Percentiles rank a stretch among this genome's conserved stretches.
phyloP scores from a whole-genome alignment of 1,284 basidiomycete species.

The Vanrija pseudolonga region DNA sequence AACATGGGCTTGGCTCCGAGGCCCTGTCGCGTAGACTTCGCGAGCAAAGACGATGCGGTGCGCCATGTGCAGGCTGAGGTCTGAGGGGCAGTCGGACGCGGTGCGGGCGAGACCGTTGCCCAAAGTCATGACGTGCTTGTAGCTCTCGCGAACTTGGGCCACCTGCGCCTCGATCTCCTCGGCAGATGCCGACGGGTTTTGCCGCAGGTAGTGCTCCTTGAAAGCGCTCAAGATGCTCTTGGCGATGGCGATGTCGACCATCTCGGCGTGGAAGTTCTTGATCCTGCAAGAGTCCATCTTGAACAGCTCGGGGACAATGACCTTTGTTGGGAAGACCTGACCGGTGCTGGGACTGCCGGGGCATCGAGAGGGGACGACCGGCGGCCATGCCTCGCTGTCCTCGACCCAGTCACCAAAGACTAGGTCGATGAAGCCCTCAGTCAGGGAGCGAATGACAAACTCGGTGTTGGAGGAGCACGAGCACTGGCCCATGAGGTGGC shows the following conservation, averaged over 20 bases:
- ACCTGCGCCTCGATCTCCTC: conserved; percentile 56
- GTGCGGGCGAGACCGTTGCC: conserved; percentile 8
- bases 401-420: conserved; percentile 53
- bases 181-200: conserved; percentile 69
- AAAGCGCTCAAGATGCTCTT: conserved; percentile 60
- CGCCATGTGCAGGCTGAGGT: conserved; percentile 16
- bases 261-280: conserved; percentile 60
- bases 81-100: conserved; percentile 7
- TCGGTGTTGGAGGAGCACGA: conserved; percentile 23
- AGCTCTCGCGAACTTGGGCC: conserved; percentile 35
- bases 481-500: conserved; percentile 31
- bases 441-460: conserved; percentile 53
- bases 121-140: conserved; percentile 22
- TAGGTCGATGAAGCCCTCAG: conserved; percentile 66
- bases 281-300: conserved; percentile 77
- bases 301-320: conserved; percentile 65
- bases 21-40: background rate
- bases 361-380: conserved; percentile 32
- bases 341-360: conserved; percentile 40
- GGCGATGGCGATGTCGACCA: conserved; percentile 68
- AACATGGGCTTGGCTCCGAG: conserved; percentile 1
- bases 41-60: conserved; percentile 12
- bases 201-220: conserved; percentile 6
- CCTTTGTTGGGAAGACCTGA: conserved; percentile 50
- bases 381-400: conserved; percentile 44